Evolutionary conservation across 2,329 filamentous ascomycete genomes (phyloP).

Genomic region (Aspergillus phoenicis): DNA sequence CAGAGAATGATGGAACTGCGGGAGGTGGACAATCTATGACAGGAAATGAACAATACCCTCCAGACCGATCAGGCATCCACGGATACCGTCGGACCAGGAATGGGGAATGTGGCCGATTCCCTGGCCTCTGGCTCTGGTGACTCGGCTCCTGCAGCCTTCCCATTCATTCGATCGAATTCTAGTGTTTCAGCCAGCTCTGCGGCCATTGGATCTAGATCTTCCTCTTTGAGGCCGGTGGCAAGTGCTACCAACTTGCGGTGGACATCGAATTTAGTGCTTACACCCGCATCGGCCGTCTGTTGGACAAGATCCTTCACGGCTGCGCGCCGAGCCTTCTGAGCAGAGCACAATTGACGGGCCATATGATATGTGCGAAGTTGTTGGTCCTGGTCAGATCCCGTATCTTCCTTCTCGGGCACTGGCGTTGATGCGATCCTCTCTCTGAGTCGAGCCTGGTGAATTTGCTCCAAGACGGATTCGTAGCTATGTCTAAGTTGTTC

Average conservation of each 20-base stretch:
- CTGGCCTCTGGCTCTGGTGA: constrained; percentile 34
- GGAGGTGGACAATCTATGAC: constrained; percentile 4
- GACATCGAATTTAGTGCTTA: constrained; percentile 50
- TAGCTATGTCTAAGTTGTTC: constrained; percentile 39
- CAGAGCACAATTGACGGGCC: constrained; percentile 34
- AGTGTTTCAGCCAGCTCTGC: constrained; percentile 49
- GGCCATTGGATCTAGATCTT: constrained; percentile 51
- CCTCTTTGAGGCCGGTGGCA: constrained; percentile 50
- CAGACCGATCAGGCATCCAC: constrained; percentile 34
- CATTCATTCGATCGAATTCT: constrained; percentile 47
- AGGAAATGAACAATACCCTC: neutral
- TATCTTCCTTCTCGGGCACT: constrained; percentile 17
- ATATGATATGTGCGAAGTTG: constrained; percentile 35
- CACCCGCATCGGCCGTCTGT: constrained; percentile 49
- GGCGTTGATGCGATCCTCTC: constrained; percentile 30
- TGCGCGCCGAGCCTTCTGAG: constrained; percentile 38
- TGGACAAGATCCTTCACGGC: constrained; percentile 46
- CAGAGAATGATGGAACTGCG: neutral
- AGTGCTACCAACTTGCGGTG: constrained; percentile 51
- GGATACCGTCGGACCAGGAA: constrained; percentile 32
- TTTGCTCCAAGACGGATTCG: constrained; percentile 49
- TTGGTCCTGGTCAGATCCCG: constrained; percentile 31
- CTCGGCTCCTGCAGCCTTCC: constrained; percentile 32
- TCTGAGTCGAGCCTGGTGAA: constrained; percentile 42
- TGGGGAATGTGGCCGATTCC: constrained; percentile 31